Evolutionary conservation across 768 basidiomycete species (phyloP).

Genomic region (Floccularia luteovirens): DNA sequence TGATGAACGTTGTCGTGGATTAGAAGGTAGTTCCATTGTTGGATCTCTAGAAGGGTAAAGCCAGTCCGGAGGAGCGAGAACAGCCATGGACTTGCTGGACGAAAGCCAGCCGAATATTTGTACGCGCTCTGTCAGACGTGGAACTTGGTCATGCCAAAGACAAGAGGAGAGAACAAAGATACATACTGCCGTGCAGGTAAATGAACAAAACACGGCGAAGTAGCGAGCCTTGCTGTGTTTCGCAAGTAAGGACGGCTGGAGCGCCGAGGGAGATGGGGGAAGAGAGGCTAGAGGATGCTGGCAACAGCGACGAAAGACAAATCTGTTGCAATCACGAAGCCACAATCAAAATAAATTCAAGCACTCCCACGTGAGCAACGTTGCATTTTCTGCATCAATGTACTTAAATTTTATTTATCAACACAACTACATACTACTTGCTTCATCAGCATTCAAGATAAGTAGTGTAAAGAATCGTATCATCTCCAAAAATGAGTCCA

Average conservation of each 20-base stretch:
- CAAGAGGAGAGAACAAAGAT: not conserved
- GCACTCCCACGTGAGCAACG: constrained; percentile 17
- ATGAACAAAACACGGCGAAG: not conserved
- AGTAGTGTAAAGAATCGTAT: constrained; percentile 60
- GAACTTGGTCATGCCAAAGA: not conserved
- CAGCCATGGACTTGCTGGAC: constrained; percentile 55
- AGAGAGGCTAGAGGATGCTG: constrained; percentile 15
- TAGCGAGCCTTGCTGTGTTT: constrained; percentile 1
- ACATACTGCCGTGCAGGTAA: not conserved
- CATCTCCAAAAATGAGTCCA: constrained; percentile 50
- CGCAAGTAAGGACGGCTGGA: not conserved
- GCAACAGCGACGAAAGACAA: constrained; percentile 23
- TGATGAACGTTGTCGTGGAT: constrained; percentile 52
- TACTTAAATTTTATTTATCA: no score
- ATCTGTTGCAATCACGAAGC: constrained; percentile 28
- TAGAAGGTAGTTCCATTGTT: constrained; percentile 50
- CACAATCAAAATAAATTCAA: constrained; percentile 25
- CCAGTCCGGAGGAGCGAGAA: constrained; percentile 76
- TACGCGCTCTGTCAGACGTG: constrained; percentile 1
- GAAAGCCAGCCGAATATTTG: constrained; percentile 5
- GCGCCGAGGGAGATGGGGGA: constrained; percentile 7
- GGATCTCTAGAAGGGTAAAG: constrained; percentile 53
- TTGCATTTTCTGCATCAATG: no score
- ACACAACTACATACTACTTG: constrained; percentile 19
- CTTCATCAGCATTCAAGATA: constrained; percentile 64